Evolutionary conservation across 768 basidiomycete species (phyloP), one percentile per base, ranked within the genome.

Genomic region (Termitomyces sp.): DNA sequence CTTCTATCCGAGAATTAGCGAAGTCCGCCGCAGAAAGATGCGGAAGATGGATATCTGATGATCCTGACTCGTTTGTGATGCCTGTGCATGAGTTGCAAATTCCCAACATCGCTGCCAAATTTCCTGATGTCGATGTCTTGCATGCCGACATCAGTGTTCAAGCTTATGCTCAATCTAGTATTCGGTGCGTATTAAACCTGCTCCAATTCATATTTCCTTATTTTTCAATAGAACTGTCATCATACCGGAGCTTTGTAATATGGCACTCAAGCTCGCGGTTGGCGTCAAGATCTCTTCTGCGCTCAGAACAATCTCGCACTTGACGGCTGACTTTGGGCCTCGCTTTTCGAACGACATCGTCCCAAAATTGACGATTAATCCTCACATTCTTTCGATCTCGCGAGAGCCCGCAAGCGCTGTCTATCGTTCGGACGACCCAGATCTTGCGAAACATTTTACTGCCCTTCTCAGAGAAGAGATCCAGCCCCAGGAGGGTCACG

Each of bases 281-380:
- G 82, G 81, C 15, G 82, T 85, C 58, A 83, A 80, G 62, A 82
- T 86, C 60, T 84, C 85, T 20, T 86, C 84, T 22, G 75, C 82
- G 1, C 71, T 85, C 48, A 75, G 85, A 55, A 86, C 84, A 3
- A 84, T 86, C 55, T 84, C 85, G 46, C 85, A 84, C 65, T 84
- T 79, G 61, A 84, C 84, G 2, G 81, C 84, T 28, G 73, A 83
- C 65, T 81, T 84, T 64, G 84, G 82, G 2, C 84, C 84, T 24
- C 81, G 83, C 7, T 86, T 86, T 64, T 84, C 83, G 32, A 61
- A 68, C 7, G 77, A 81, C 1, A 69, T 85, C 35, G 72, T 85
- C 32, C 81, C 84, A 6, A 80, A 76, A 59, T 72, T 85, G n/a
- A 63, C 75, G 2, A 70, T 81, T 40, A 73, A 86, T 59, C 70